Evolutionary conservation across 306 rosid genomes (phyloP), one percentile per base, ranked within the genome.

Genomic region (Luffa acutangula): DNA sequence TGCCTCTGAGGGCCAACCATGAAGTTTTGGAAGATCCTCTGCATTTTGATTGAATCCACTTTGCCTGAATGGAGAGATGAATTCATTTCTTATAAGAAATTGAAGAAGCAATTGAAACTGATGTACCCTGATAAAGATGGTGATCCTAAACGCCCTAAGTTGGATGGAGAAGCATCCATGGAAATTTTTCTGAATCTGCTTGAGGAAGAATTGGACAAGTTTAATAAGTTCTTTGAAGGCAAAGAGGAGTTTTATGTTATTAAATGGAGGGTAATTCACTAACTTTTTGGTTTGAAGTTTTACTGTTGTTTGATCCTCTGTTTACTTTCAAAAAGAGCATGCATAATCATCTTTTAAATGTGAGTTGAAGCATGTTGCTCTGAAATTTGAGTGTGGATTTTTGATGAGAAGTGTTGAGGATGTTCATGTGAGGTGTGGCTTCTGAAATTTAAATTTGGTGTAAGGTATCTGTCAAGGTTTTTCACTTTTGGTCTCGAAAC

Each of bases 1-100:
- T 66, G 51, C 5, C n/a, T 76, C 79, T 36, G 25, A 5, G 34
- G 18, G 5, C 17, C 43, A 17, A 63, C 41, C 53, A 94, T 94
- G 98, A 94, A 94, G 87, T 94, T 94, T 83, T 87, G 89, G 92
- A 92, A 89, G 85, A 92, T 86, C 74, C 89, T 94, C 10, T 85
- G 90, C 49, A 91, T 75, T 46, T 89, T 85, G 82, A 88, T 94
- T 60, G 97, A 88, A 67, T 92, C 87, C 70, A 91, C 97, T 48
- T 67, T 89, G 33, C 97, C 98, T 1, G 94, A 89, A 39, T 94
- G 98, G 97, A 88, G 85, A n/a, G 97, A 94, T 85, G 83, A 86
- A 82, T 92, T 91, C 78, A 66, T 94, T 66, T 88, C 93, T 31
- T 94, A 94, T 85, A 92, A 94, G 81, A 85, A 86, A 79, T 80